Evolutionary conservation across 1,284 basidiomycete species (phyloP), one percentile per base, ranked within the genome.

Genomic region (Takashimella koratensis): DNA sequence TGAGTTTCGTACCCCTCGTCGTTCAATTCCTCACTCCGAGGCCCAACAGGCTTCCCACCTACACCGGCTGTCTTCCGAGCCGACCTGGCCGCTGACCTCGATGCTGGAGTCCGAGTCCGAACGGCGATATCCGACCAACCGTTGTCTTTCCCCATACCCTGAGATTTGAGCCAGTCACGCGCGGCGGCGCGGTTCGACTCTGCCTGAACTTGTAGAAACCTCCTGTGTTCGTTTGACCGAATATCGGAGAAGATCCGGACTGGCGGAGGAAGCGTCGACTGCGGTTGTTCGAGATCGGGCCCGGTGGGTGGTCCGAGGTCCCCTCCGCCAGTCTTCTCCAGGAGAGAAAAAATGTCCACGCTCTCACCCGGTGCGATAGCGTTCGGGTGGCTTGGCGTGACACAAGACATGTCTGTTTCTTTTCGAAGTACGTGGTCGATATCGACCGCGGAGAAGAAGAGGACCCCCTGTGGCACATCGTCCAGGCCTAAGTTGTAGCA

Each of bases 361-460:
- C 86, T 88, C 75, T 96, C 87, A 20, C 95, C 96, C 0, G 88
- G 82, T 0, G 88, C 82, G 49, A 98, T 90, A 0, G 87, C 82
- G 19, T 71, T 73, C 3, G 90, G 88, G 62, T 98, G 92, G 10
- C 89, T 94, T 0, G 95, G 96, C 6, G 95, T 99, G 23, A 93
- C 84, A 65, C 95, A 98, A 0, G 88, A 80, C 86, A 98, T 92
- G 71, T 95, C 89, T 23, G 94, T 92, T 76, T 98, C 96, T 75
- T 99, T 99, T 25, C 95, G 83, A 47, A 98, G 79, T 2, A 97
- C 88, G 43, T 82, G 80, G 74, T 99, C 96, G 24, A 98, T 80
- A 68, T 98, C 96, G 40, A 98, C 94, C 0, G 90, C 90, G 1
- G 93, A 96, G 78, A 99, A 98, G 79, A 97, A 98, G 0, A 93